Evolutionary conservation across 2,329 filamentous ascomycete genomes (phyloP), one percentile per base, ranked within the genome.

Genomic region (Cordyceps pruinosa): DNA sequence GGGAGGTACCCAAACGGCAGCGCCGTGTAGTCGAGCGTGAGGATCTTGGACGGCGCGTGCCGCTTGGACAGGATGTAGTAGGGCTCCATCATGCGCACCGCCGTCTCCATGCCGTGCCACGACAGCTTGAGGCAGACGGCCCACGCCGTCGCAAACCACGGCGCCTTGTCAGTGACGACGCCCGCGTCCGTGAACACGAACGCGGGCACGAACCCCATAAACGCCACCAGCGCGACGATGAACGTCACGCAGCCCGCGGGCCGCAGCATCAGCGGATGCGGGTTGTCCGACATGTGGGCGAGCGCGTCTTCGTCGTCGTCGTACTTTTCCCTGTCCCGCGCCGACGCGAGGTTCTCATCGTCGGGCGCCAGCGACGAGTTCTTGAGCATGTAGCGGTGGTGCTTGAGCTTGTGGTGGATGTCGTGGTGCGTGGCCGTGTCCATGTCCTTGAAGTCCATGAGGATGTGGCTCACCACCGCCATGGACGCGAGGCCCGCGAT

Each of bases 401-500:
- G 71, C 60, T 84, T 84, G n/a, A 90, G 75, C 62, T 79, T 81
- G 50, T 82, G 75, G 66, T 90, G 87, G 42, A 90, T 89, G 53
- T 85, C 80, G 49, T 82, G 74, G 55, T 86, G 82, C 5, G 78
- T 82, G 8, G 83, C 85, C 1, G 83, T 81, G 66, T 90, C 87
- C 71, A 88, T 81, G 57, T 85, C 85, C 61, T 83, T 84, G 66
- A 90, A 90, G 66, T 90, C 87, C 70, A 84, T 84, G 61, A 90
- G 72, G 66, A 90, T 88, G 62, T 90, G 87, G 61, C 81, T 84
- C 60, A 83, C 82, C 3, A 88, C 87, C 10, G 87, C 87, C 86
- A 90, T 89, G 57, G 86, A 83, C 6, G 87, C 87, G 37, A 90
- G 77, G 2, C 87, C 87, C 2, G 87, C 86, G 52, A 90, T 88